A percentile compares a stretch with the other conserved stretches of the same genome.
Evolutionary conservation across 192 early-diverging fungal genomes (phyloP).

Genomic region (Phycomyces blakesleeanus): DNA sequence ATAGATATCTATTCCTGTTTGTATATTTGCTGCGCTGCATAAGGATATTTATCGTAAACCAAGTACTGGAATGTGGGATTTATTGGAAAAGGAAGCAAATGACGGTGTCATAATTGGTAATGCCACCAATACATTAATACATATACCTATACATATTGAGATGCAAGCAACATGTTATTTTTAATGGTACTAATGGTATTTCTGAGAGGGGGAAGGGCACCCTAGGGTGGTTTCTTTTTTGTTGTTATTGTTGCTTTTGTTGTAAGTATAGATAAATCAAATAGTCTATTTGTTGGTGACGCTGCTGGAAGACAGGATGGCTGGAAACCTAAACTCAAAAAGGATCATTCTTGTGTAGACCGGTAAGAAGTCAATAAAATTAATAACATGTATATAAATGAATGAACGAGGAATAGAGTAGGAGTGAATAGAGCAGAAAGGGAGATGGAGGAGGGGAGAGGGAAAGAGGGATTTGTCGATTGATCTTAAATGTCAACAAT

Average conservation of each 20-base stretch:
- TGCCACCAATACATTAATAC: background rate
- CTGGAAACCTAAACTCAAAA: slow-evolving; percentile 56
- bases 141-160: too few species aligned
- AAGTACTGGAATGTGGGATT: slow-evolving; percentile 65
- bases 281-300: slow-evolving; percentile 88
- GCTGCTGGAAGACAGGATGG: slow-evolving; percentile 76
- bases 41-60: slow-evolving; percentile 77
- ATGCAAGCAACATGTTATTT: too few species aligned
- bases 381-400: too few species aligned
- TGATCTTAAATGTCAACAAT: background rate
- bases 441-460: too few species aligned
- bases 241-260: too few species aligned
- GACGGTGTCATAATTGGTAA: slow-evolving; percentile 42
- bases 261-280: slow-evolving; percentile 34
- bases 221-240: too few species aligned
- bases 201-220: background rate
- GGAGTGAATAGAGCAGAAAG: too few species aligned
- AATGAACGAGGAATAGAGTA: too few species aligned
- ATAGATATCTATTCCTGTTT: slow-evolving; percentile 57
- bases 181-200: background rate
- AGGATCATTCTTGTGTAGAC: slow-evolving; percentile 85
- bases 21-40: slow-evolving; percentile 64
- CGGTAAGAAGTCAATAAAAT: slow-evolving; percentile 24
- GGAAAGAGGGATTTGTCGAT: too few species aligned
- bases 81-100: slow-evolving; percentile 39